Evolutionary conservation across 1,284 basidiomycete genomes (phyloP).

Genomic region (Tilletia indica): DNA sequence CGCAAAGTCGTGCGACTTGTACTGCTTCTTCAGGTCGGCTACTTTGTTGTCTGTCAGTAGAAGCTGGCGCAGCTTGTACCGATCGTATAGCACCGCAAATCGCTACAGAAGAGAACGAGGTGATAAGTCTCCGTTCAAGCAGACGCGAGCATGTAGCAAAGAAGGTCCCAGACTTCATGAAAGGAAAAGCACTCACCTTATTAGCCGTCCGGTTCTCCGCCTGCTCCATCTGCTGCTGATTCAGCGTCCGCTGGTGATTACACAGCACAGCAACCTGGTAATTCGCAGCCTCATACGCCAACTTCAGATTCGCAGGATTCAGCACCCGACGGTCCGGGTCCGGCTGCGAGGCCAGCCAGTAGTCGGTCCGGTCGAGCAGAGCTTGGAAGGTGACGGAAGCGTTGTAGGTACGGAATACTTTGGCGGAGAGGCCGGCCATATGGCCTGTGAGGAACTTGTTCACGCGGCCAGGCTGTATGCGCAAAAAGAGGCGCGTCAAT

Average conservation of each 20-base stretch:
- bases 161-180: too few species aligned
- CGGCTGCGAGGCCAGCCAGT: constrained; percentile 45
- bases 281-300: constrained; percentile 55
- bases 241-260: constrained; percentile 56
- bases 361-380: constrained; percentile 51
- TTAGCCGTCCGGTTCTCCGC: constrained; percentile 21
- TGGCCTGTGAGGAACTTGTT: constrained; percentile 51
- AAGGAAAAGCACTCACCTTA: constrained; percentile 16
- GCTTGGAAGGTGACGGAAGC: constrained; percentile 55
- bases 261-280: constrained; percentile 54
- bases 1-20: constrained; percentile 67
- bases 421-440: constrained; percentile 54
- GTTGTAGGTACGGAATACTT: constrained; percentile 57
- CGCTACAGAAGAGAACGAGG: background rate
- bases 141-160: background rate
- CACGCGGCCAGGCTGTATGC: constrained; percentile 34
- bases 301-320: constrained; percentile 44
- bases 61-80: constrained; percentile 54
- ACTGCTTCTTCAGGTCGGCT: constrained; percentile 63
- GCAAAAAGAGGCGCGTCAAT: background rate
- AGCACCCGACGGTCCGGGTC: constrained; percentile 47
- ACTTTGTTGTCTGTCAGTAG: constrained; percentile 60
- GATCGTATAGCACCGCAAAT: constrained; percentile 50
- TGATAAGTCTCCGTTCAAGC: background rate
- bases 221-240: constrained; percentile 32